A percentile compares a stretch with the other conserved stretches of the same genome.
Conservation (phyloP, 352 stramenopile genomes). For the Pythium grandisporangium region DNA sequence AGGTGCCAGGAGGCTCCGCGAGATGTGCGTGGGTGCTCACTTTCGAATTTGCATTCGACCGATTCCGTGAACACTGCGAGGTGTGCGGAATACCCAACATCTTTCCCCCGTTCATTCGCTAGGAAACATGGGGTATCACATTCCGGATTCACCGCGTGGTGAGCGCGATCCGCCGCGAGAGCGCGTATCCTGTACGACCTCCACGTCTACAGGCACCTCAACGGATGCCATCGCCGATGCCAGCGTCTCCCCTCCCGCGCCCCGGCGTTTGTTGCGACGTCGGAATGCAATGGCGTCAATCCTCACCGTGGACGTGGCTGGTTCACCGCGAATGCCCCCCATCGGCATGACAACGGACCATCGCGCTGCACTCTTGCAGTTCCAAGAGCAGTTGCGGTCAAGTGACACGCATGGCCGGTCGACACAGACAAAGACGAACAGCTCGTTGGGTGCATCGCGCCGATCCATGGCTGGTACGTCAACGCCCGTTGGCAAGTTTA, state of each 20-base stretch:
- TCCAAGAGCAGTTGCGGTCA: slow-evolving; percentile 18
- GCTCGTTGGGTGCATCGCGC: slow-evolving; percentile 1
- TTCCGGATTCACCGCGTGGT: slow-evolving; percentile 37
- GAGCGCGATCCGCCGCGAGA: slow-evolving; percentile 13
- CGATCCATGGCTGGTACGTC: neutral
- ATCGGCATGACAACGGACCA: slow-evolving; percentile 23
- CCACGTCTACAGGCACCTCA: slow-evolving; percentile 5
- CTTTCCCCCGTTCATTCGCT: neutral
- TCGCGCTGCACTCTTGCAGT: slow-evolving; percentile 19
- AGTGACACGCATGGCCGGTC: no score
- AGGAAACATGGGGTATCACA: slow-evolving; percentile 49
- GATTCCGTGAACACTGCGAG: slow-evolving; percentile 1
- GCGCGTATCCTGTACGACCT: slow-evolving; percentile 10
- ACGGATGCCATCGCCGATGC: neutral
- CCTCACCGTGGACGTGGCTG: slow-evolving; percentile 28
- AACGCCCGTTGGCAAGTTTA: no score
- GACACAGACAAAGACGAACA: no score
- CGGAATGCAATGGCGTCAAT: slow-evolving; percentile 53
- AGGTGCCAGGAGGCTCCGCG: no score
- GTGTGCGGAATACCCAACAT: slow-evolving; percentile 6
- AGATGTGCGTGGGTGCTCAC: no score
- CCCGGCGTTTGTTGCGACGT: slow-evolving; percentile 16
- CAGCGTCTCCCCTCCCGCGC: slow-evolving; percentile 3
- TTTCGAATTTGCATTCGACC: slow-evolving; percentile 2
- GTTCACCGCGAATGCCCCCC: slow-evolving; percentile 29